Base-by-base conservation (phyloP, 1,139 yeast species). In the Geotrichum carabidarum region DNA sequence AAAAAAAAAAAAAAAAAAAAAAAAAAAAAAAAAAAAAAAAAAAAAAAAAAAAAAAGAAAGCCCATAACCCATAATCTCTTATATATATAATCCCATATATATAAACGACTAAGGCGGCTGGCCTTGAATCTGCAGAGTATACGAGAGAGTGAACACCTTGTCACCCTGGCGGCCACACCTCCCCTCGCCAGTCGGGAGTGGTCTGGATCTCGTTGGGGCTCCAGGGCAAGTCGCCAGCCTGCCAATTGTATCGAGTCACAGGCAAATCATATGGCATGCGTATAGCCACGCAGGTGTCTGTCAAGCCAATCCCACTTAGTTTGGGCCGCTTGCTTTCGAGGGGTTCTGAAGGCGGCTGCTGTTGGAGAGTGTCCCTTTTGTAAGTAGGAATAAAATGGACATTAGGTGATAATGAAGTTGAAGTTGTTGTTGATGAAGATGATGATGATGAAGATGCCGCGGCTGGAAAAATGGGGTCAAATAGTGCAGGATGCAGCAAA, bases 231-330 rank as follows among this genome's bases (percentile, higher is more conserved):
- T 64, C 67, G 8, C 30, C 32, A 18, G 32, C 17, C 9, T 48
- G 37, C 17, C 52, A 27, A 8, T 41, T 36, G 53, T 67, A 67
- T 9, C 42, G 50, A n/a, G 52, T 46, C n/a, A 60, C 55, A 4
- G 69, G 68, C 37, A 67, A 50, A 51, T 68, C 71, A 53, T 58
- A 68, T 9, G 70, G 64, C 63, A 68, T 57, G 32, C 67, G 55
- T 14, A 66, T 57, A 22, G 59, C 50, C 3, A 56, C 42, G 37
- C 34, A 14, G 14, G 34, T 45, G 12, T 35, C 41, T 22, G 14
- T 6, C 14, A 18, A 18, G 43, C 41, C 50, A 17, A 35, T 38
- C 17, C 41, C 50, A 9, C 30, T 17, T 4, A 46, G 32, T 36
- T 35, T 46, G n/a, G 35, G 41, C 46, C 38, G 14, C 31, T 32